phyloP scores from a whole-genome alignment of 495 filamentous ascomycete genomes.

The Daldinia caldariorum region DNA sequence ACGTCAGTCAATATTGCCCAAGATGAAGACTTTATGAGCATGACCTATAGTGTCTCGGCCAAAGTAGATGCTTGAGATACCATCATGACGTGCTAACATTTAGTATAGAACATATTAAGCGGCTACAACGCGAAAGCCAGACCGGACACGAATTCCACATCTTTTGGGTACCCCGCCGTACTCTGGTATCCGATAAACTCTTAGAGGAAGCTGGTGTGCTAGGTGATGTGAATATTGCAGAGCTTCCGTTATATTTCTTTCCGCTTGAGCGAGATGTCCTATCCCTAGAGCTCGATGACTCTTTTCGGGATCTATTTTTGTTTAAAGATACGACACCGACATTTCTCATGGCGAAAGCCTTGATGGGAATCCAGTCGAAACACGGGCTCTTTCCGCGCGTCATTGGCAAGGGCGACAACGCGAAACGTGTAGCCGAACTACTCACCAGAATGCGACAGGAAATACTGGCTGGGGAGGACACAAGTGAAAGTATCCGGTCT shows the following conservation, averaged over 20 bases:
- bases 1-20: conserved; percentile 35
- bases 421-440: conserved; percentile 85
- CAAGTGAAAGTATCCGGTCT: conserved; percentile 66
- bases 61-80: conserved; percentile 9
- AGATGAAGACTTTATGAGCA: conserved; percentile 37
- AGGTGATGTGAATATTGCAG: conserved; percentile 87
- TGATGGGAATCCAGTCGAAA: conserved; percentile 92
- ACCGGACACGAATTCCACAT: conserved; percentile 94
- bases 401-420: conserved; percentile 95
- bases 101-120: conserved; percentile 84
- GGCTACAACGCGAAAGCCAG: conserved; percentile 82
- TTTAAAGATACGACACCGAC: conserved; percentile 90
- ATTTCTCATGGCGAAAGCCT: conserved; percentile 86
- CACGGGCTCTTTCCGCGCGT: conserved; percentile 96
- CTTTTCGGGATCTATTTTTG: conserved; percentile 87
- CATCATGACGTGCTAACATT: conserved; percentile 50
- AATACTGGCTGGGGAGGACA: conserved; percentile 80
- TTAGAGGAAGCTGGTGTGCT: conserved; percentile 93
- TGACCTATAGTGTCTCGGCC: conserved; percentile 28
- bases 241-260: conserved; percentile 88
- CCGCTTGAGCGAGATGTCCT: conserved; percentile 91
- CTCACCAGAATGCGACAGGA: conserved; percentile 94
- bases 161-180: conserved; percentile 92
- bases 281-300: conserved; percentile 87
- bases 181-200: conserved; percentile 88